Conservation (phyloP, 2,329 filamentous ascomycete genomes). For the Ceratocystis destructans region DNA sequence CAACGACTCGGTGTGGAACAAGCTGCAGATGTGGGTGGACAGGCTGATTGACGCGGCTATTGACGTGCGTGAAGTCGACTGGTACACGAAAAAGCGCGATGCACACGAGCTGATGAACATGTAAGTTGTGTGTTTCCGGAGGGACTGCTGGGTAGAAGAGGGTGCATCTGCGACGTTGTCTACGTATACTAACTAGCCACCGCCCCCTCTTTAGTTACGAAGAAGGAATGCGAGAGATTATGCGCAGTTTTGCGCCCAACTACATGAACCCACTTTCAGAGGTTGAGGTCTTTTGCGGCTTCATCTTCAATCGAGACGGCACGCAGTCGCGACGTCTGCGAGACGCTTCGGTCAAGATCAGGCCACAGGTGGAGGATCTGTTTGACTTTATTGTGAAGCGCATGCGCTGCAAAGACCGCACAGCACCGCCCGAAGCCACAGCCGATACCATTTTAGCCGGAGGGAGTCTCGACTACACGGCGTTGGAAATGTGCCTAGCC, state of each 20-base stretch:
- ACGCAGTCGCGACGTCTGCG: conserved; percentile 37
- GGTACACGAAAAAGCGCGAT: conserved; percentile 26
- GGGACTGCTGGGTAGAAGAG: no score
- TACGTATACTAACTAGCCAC: not conserved
- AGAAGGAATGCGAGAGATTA: conserved; percentile 23
- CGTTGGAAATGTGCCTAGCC: conserved; percentile 20
- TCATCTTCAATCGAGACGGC: conserved; percentile 39
- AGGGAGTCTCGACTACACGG: not conserved
- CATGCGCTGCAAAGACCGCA: conserved; percentile 23
- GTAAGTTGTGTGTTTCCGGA: conserved; percentile 27
- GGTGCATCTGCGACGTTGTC: not conserved
- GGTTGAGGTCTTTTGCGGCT: conserved; percentile 42
- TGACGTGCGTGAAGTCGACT: conserved; percentile 24
- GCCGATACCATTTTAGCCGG: not conserved
- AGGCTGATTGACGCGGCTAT: conserved; percentile 20
- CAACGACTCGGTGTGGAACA: conserved; percentile 32
- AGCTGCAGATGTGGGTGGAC: conserved; percentile 26
- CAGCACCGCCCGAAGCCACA: not conserved
- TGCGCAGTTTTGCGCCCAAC: conserved; percentile 26
- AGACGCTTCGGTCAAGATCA: conserved; percentile 38
- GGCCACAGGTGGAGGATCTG: conserved; percentile 38
- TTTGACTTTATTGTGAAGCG: conserved; percentile 30
- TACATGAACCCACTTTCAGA: conserved; percentile 33
- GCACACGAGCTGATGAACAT: conserved; percentile 34
- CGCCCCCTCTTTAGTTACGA: conserved; percentile 11